Evolutionary conservation across 2,329 filamentous ascomycete species (phyloP).

Genomic region (Fusarium chuoi): DNA sequence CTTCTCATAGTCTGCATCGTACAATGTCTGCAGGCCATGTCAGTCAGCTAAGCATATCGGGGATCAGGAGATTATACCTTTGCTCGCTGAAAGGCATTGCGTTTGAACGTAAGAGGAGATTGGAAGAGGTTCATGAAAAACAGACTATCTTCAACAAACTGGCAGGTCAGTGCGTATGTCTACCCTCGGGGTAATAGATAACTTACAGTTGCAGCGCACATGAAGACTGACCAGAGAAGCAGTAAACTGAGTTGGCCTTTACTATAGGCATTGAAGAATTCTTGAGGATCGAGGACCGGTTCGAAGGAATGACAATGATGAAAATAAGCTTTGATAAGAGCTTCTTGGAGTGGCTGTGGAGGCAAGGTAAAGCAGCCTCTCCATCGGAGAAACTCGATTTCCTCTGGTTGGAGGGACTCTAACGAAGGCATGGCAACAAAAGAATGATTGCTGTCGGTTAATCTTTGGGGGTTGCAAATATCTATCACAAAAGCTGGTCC

Average conservation of each 20-base stretch:
- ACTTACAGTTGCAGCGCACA: neutral
- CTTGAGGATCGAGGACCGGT: neutral
- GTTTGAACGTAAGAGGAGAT: neutral
- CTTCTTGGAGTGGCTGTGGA: neutral
- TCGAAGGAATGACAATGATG: neutral
- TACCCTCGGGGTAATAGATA: rapidly evolving
- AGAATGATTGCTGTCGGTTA: neutral
- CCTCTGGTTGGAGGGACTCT: neutral
- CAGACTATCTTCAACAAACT: neutral
- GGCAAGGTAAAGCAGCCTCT: neutral
- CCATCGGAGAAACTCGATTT: neutral
- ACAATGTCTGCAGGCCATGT: neutral
- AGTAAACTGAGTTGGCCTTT: neutral
- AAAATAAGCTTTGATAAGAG: neutral
- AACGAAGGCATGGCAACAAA: neutral
- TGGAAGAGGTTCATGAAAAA: neutral
- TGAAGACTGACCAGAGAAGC: neutral
- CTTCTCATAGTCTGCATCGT: neutral
- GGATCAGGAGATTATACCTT: neutral
- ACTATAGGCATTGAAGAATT: neutral
- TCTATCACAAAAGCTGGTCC: neutral
- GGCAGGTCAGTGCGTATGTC: neutral
- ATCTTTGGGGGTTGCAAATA: neutral
- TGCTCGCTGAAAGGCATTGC: neutral
- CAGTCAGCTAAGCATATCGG: neutral